These are phyloP conservation scores for Hylodesmum podocarpum DNA, from an alignment of 306 rosid genomes.

Conservation along the genomic window DNA sequence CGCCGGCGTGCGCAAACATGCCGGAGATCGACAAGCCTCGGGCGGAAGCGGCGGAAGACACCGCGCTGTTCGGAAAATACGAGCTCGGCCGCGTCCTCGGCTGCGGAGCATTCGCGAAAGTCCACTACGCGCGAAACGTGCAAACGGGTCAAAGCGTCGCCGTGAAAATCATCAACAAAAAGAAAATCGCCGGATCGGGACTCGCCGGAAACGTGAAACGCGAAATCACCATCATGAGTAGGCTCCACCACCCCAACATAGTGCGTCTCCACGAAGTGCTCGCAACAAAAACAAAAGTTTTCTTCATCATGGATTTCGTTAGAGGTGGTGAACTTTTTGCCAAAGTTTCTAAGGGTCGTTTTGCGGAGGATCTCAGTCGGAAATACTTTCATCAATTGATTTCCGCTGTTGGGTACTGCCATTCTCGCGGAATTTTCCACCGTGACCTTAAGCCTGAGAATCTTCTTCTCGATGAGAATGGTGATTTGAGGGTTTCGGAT, in stretches of 20 bases:
- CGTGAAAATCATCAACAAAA: constrained; percentile 46
- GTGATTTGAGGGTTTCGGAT: constrained; percentile 44
- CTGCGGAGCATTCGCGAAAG: constrained; percentile 56
- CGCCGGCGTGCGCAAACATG: constrained; percentile 9
- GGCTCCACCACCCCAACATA: constrained; percentile 44
- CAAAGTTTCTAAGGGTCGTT: constrained; percentile 38
- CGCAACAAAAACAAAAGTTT: constrained; percentile 46
- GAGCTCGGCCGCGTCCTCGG: constrained; percentile 47
- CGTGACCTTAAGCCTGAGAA: constrained; percentile 55
- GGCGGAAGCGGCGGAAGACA: constrained; percentile 1
- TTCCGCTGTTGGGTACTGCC: constrained; percentile 48
- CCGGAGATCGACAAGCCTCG: constrained; percentile 44
- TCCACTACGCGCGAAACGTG: constrained; percentile 41
- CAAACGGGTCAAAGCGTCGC: constrained; percentile 49
- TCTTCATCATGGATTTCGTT: constrained; percentile 39
- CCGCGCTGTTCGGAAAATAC: constrained; percentile 48
- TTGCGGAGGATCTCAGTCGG: constrained; percentile 46
- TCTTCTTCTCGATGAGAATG: constrained; percentile 43
- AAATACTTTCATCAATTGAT: constrained; percentile 42
- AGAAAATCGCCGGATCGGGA: constrained; percentile 31
- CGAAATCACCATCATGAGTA: constrained; percentile 47
- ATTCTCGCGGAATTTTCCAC: constrained; percentile 46
- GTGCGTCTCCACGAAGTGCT: constrained; percentile 46
- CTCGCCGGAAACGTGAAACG: constrained; percentile 44
- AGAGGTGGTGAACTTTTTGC: constrained; percentile 49